A percentile compares a stretch with the other conserved stretches of the same genome.
Evolutionary conservation across 108 stramenopile genomes (phyloP).

Genomic region (Discostella stelligeroides): DNA sequence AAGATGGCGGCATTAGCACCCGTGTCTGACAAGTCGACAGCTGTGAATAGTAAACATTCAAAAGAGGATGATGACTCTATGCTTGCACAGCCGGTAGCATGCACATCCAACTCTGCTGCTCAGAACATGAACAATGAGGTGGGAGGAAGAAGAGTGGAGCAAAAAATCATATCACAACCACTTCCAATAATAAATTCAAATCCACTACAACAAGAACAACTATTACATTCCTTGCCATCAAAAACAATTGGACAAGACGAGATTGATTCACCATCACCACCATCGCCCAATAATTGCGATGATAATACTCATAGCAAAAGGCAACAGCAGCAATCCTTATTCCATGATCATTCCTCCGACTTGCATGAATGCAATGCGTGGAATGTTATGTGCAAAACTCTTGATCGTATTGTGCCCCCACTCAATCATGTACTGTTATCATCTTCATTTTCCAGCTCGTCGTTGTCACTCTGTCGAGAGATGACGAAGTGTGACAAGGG

Average conservation of each 20-base stretch:
- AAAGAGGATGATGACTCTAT: too few relatives aligned
- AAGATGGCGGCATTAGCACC: background rate
- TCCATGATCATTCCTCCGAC: constrained; percentile 43
- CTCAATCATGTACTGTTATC: constrained; percentile 2
- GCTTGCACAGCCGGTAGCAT: too few relatives aligned
- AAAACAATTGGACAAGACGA: too few relatives aligned
- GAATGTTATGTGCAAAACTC: constrained; percentile 36
- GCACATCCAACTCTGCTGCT: constrained; percentile 1
- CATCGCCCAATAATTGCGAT: background rate
- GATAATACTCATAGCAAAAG: background rate
- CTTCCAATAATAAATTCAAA: background rate
- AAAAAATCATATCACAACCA: background rate
- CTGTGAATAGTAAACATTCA: background rate
- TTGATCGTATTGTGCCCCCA: constrained; percentile 37
- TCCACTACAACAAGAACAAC: background rate
- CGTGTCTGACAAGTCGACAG: too few relatives aligned
- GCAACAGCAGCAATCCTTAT: constrained; percentile 10
- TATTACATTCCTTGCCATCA: background rate
- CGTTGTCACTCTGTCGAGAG: background rate
- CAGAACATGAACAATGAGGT: background rate
- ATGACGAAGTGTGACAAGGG: background rate
- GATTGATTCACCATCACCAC: too few relatives aligned
- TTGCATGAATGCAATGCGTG: constrained; percentile 49
- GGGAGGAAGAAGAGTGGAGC: background rate
- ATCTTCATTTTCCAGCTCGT: too few relatives aligned